Percentiles rank a stretch among this genome's conserved stretches.
phyloP scores from a whole-genome alignment of 2,329 filamentous ascomycete species.

The Aspergillus bombycis region DNA sequence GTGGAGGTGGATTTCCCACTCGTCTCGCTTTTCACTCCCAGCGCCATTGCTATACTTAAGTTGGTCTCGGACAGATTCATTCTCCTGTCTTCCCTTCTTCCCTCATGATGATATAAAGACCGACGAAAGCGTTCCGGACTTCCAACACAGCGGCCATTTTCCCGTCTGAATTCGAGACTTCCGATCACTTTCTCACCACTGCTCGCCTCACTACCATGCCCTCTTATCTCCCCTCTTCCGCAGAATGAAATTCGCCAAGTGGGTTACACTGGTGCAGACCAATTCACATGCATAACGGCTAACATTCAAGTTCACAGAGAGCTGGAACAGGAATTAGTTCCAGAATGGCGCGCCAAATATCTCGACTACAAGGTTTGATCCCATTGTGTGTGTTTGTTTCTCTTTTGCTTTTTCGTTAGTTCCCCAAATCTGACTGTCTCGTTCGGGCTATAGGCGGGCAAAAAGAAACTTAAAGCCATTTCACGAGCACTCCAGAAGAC shows the following conservation, averaged over 20 bases:
- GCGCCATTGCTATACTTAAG: neutral
- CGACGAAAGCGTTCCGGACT: neutral
- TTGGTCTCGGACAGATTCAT: neutral
- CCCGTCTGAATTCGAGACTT: neutral
- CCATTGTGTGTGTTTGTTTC: constrained; percentile 15
- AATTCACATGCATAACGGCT: constrained; percentile 23
- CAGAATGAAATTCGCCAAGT: constrained; percentile 67
- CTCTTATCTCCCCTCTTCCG: constrained; percentile 14
- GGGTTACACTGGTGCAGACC: constrained; percentile 24
- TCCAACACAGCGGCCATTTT: neutral
- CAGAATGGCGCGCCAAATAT: constrained; percentile 94
- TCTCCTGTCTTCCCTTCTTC: neutral
- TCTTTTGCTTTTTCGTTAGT: constrained; percentile 8
- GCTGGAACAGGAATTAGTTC: constrained; percentile 83
- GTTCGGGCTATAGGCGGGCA: constrained; percentile 60
- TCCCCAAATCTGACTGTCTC: constrained; percentile 11
- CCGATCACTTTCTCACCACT: neutral
- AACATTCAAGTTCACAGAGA: constrained; percentile 55
- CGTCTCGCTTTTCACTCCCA: neutral
- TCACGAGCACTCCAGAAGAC: constrained; percentile 67
- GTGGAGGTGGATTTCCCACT: neutral
- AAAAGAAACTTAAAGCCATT: constrained; percentile 90
- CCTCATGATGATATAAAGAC: constrained; percentile 3
- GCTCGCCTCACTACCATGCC: constrained; percentile 21
- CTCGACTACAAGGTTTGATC: constrained; percentile 81